Evolutionary conservation across 768 basidiomycete species (phyloP).

Genomic region (Phaffia tasmanica): DNA sequence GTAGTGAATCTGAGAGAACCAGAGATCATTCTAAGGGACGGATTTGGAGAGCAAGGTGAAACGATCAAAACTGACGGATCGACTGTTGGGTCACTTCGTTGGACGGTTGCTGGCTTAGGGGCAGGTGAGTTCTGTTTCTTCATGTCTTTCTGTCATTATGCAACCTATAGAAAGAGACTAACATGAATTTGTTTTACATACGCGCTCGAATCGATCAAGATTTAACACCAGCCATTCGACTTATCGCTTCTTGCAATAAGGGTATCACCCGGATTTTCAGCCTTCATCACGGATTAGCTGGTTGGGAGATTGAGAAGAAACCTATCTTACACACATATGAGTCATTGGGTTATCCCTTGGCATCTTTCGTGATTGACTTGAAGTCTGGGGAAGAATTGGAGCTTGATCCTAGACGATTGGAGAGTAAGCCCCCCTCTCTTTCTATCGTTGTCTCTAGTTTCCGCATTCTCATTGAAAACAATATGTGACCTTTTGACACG

Average conservation of each 20-base stretch:
- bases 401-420: constrained; percentile 27
- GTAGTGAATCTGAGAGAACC: constrained; percentile 69
- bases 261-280: constrained; percentile 51
- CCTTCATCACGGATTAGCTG: constrained; percentile 43
- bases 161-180: not conserved
- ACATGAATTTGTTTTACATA: constrained; percentile 29
- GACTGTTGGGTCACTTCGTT: constrained; percentile 46
- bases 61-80: constrained; percentile 27
- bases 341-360: constrained; percentile 35
- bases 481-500: constrained; percentile 20
- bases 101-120: constrained; percentile 53
- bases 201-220: constrained; percentile 37
- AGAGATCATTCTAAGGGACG: constrained; percentile 50
- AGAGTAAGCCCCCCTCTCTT: constrained; percentile 15
- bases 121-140: constrained; percentile 41
- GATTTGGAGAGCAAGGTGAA: constrained; percentile 36
- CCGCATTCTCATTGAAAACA: constrained; percentile 4
- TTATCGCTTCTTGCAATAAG: constrained; percentile 49
- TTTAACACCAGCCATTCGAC: constrained; percentile 44
- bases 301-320: constrained; percentile 39
- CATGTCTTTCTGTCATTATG: not conserved
- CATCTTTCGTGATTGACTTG: constrained; percentile 38
- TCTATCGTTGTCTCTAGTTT: constrained; percentile 27
- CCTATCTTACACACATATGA: constrained; percentile 34
- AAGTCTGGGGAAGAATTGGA: constrained; percentile 21